A percentile compares a stretch with the other conserved stretches of the same genome.
phyloP scores from a whole-genome alignment of 495 filamentous ascomycete genomes.

The Penicillium ochrochloron region DNA sequence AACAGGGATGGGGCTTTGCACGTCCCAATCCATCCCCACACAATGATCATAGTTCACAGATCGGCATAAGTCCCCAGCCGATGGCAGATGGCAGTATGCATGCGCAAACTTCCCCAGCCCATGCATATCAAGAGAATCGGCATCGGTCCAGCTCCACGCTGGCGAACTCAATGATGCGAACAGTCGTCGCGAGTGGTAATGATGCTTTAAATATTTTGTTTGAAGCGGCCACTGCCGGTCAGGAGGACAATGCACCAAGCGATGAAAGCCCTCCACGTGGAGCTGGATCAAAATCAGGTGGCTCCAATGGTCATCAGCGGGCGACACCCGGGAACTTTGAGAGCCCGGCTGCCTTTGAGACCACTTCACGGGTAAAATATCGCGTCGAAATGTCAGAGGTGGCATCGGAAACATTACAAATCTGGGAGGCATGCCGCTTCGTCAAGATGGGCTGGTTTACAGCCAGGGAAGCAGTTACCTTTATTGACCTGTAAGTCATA shows the following conservation, averaged over 20 bases:
- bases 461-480: conserved; percentile 54
- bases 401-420: conserved; percentile 40
- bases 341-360: conserved; percentile 29
- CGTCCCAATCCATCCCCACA: conserved; percentile 21
- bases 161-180: conserved; percentile 53
- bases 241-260: conserved; percentile 28
- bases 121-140: conserved; percentile 26
- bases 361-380: conserved; percentile 24
- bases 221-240: conserved; percentile 51
- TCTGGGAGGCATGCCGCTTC: conserved; percentile 57
- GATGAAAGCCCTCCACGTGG: conserved; percentile 24
- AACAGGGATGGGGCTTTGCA: conserved; percentile 22
- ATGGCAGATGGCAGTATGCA: conserved; percentile 11
- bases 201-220: conserved; percentile 60
- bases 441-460: conserved; percentile 60
- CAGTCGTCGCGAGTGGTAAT: conserved; percentile 55
- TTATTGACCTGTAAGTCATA: conserved; percentile 56
- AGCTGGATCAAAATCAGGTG: conserved; percentile 18
- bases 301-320: conserved; percentile 17
- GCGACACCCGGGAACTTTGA: conserved; percentile 24
- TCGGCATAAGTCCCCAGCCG: conserved; percentile 22
- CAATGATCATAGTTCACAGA: conserved; percentile 18
- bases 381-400: conserved; percentile 40
- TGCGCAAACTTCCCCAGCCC: conserved; percentile 20
- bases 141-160: conserved; percentile 41